Conservation (phyloP, 495 filamentous ascomycete genomes). For the Xylaria venustula region DNA sequence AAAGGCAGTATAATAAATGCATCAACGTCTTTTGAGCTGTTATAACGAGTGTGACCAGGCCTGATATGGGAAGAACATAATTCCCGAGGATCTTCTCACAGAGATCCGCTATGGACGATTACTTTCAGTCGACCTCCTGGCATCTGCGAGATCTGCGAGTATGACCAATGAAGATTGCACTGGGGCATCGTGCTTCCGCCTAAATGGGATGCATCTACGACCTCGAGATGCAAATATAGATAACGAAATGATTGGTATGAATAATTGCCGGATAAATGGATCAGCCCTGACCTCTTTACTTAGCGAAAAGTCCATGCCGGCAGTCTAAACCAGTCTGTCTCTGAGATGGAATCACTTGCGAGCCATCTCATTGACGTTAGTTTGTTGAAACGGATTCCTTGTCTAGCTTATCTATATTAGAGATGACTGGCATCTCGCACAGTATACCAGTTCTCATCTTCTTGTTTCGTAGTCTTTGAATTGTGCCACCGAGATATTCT, state of each 20-base stretch:
- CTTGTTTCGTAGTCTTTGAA: not conserved
- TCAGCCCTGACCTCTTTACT: not conserved
- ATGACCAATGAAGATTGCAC: not conserved
- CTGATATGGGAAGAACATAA: too few species aligned
- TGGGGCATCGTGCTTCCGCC: conserved; percentile 1
- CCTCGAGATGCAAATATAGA: not conserved
- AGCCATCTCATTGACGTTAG: not conserved
- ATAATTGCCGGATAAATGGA: conserved; percentile 24
- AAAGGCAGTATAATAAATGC: not conserved
- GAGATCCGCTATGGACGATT: too few species aligned
- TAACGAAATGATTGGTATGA: conserved; percentile 8
- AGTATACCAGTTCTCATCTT: not conserved
- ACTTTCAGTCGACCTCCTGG: too few species aligned
- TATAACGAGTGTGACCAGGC: too few species aligned
- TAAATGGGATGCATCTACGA: conserved; percentile 10
- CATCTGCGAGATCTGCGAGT: too few species aligned
- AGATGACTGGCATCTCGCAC: too few species aligned
- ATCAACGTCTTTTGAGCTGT: not conserved
- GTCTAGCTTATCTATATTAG: not conserved
- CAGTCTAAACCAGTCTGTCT: not conserved
- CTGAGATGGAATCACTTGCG: not conserved
- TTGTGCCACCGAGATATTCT: not conserved
- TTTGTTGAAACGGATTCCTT: not conserved
- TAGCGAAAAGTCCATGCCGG: not conserved
- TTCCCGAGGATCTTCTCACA: too few species aligned